Conservation (phyloP, 805 yeast species). For the Starmerella apis region DNA sequence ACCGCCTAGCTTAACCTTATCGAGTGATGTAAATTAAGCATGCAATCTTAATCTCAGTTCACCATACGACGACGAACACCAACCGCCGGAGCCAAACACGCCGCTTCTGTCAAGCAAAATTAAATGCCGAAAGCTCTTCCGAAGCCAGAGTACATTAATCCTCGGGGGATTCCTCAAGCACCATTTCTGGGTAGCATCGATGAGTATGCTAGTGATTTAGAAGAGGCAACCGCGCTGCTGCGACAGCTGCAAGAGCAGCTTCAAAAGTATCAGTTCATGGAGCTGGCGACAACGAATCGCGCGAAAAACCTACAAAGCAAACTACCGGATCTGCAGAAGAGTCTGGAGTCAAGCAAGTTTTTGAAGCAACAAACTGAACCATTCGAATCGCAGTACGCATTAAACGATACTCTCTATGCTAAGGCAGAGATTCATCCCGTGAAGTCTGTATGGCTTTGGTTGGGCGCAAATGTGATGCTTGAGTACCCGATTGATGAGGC, state of each 20-base stretch:
- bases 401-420: slow-evolving; percentile 86
- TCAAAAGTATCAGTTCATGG: slow-evolving; percentile 39
- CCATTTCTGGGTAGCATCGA: slow-evolving; percentile 83
- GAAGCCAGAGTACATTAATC: slow-evolving; percentile 41
- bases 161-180: slow-evolving; percentile 95
- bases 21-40: background rate
- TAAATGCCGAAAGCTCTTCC: slow-evolving; percentile 23
- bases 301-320: slow-evolving; percentile 44
- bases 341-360: slow-evolving; percentile 60
- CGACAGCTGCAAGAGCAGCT: slow-evolving; percentile 73
- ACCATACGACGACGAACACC: too few species aligned
- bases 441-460: slow-evolving; percentile 73
- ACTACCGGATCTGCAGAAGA: slow-evolving; percentile 86
- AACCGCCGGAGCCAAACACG: too few species aligned
- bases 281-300: slow-evolving; percentile 35
- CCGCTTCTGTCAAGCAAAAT: too few species aligned
- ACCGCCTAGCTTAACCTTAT: background rate
- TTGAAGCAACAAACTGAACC: slow-evolving; percentile 42
- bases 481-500: slow-evolving; percentile 92
- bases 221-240: slow-evolving; percentile 61
- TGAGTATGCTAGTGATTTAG: slow-evolving; percentile 54
- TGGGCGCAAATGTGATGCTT: slow-evolving; percentile 97
- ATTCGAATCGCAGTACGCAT: slow-evolving; percentile 73
- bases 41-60: too few species aligned
- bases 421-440: slow-evolving; percentile 61